phyloP scores from a whole-genome alignment of 164 flowering plant species.

The Brasenia schreberi region DNA sequence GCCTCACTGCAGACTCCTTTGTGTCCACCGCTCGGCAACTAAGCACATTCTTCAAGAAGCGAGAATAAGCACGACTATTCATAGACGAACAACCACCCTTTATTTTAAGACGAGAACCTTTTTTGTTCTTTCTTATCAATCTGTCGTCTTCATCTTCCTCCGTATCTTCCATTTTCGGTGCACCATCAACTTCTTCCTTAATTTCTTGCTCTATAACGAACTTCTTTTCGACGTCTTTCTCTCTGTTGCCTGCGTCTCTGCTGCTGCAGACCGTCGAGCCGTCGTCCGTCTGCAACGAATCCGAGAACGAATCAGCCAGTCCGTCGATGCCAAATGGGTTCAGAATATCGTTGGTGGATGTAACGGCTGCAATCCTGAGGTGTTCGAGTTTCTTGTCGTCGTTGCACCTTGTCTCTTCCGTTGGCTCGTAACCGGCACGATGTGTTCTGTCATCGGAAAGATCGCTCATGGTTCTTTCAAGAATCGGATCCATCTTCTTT shows the following conservation, averaged over 20 bases:
- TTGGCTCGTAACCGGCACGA: not conserved
- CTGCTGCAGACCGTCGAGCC: not conserved
- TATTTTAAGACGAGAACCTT: not conserved
- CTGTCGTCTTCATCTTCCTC: not conserved
- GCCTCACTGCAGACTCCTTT: conserved; percentile 20
- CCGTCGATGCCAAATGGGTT: not conserved
- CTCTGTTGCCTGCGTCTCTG: not conserved
- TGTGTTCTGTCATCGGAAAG: too few species aligned
- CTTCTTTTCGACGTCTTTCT: too few species aligned
- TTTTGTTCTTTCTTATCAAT: conserved; percentile 20
- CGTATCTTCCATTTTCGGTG: not conserved
- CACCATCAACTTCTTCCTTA: not conserved
- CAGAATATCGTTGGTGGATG: not conserved
- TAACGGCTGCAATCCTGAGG: not conserved
- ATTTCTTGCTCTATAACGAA: not conserved
- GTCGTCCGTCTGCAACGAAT: not conserved
- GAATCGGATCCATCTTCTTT: too few species aligned
- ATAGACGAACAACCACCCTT: not conserved
- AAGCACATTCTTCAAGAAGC: conserved; percentile 28
- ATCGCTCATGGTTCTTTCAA: too few species aligned
- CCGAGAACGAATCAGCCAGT: too few species aligned
- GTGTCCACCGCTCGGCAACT: conserved; percentile 38
- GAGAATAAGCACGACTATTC: conserved; percentile 4
- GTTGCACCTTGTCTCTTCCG: not conserved
- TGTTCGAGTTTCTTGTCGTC: not conserved